A percentile compares a stretch with the other conserved stretches of the same genome.
These are phyloP conservation scores for Penicillium crystallinum DNA, from an alignment of 495 filamentous ascomycete species.

Conservation along the genomic window DNA sequence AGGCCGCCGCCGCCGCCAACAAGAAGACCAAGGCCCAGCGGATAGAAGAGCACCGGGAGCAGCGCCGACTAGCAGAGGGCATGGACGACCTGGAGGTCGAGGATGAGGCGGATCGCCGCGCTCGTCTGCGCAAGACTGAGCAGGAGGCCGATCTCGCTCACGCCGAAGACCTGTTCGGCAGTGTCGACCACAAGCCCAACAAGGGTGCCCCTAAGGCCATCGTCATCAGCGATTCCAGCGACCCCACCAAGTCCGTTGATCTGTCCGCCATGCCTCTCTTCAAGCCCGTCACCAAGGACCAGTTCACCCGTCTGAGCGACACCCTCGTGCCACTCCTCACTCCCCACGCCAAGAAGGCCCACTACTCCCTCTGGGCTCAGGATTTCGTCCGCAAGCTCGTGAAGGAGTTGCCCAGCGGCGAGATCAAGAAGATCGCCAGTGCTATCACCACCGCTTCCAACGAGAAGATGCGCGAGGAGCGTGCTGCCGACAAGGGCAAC, in stretches of 20 bases:
- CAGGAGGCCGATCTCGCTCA: conserved; percentile 85
- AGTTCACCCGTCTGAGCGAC: conserved; percentile 72
- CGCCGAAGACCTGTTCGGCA: conserved; percentile 86
- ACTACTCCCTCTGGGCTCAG: conserved; percentile 82
- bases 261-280: conserved; percentile 75
- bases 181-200: conserved; percentile 64
- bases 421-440: conserved; percentile 93
- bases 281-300: conserved; percentile 78
- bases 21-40: conserved; percentile 89
- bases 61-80: conserved; percentile 42
- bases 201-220: conserved; percentile 58
- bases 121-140: conserved; percentile 69
- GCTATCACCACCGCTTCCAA: conserved; percentile 80
- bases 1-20: conserved; percentile 83
- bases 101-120: conserved; percentile 64
- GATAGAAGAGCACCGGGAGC: conserved; percentile 66
- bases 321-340: conserved; percentile 70
- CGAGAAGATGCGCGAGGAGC: conserved; percentile 99
- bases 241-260: conserved; percentile 76
- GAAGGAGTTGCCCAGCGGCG: conserved; percentile 81
- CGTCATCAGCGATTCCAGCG: conserved; percentile 56
- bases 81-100: conserved; percentile 62
- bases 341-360: conserved; percentile 75
- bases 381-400: conserved; percentile 83
- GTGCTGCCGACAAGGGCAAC: conserved; percentile 83